phyloP scores from a whole-genome alignment of 805 yeast species.

The Diddensiella caesifluorescens region DNA sequence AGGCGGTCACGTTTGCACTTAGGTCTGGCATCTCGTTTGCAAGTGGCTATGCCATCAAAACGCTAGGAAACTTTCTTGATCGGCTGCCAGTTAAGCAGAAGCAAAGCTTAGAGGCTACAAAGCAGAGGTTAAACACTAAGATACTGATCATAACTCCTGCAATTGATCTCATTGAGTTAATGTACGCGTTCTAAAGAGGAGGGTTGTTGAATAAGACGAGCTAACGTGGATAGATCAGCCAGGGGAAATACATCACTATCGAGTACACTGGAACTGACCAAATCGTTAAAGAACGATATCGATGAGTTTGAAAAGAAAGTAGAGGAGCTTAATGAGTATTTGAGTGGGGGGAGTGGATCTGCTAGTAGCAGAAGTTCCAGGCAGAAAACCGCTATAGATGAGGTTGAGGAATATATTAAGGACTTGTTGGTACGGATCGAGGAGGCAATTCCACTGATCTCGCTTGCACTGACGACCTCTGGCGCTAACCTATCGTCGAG shows the following conservation, averaged over 20 bases:
- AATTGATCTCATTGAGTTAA: constrained; percentile 59
- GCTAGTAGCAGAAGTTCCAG: constrained; percentile 16
- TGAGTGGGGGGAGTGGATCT: constrained; percentile 21
- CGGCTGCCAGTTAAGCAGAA: constrained; percentile 47
- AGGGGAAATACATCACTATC: constrained; percentile 36
- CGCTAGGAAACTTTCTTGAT: constrained; percentile 52
- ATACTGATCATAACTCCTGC: constrained; percentile 59
- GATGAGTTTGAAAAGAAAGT: constrained; percentile 51
- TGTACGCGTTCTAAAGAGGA: constrained; percentile 21
- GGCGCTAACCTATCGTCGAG: constrained; percentile 55
- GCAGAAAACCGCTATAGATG: constrained; percentile 34
- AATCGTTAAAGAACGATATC: constrained; percentile 52
- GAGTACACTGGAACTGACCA: constrained; percentile 49
- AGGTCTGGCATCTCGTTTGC: constrained; percentile 72
- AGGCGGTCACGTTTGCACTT: constrained; percentile 75
- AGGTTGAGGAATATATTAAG: constrained; percentile 48
- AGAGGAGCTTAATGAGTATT: constrained; percentile 34
- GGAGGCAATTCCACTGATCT: constrained; percentile 62
- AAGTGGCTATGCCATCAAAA: constrained; percentile 63
- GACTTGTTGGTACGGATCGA: constrained; percentile 50
- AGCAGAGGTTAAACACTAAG: constrained; percentile 47
- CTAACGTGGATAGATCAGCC: constrained; percentile 17
- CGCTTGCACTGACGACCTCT: constrained; percentile 59
- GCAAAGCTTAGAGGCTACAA: constrained; percentile 38
- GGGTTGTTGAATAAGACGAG: background rate